These are phyloP conservation scores for Candida boleticola DNA, from an alignment of 805 yeast species.

Conservation along the genomic window DNA sequence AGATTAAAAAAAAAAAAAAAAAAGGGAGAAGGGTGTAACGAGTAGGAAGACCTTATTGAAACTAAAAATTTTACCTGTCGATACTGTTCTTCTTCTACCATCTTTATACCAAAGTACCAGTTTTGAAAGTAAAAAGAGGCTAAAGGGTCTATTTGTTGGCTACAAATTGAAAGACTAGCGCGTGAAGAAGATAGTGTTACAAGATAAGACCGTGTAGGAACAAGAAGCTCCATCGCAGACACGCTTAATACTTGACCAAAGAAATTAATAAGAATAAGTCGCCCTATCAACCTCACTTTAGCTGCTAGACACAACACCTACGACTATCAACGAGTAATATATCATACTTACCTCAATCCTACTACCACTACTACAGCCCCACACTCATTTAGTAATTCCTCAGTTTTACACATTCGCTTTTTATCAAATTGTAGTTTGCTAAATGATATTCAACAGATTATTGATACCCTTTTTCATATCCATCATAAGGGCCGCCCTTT, in stretches of 20 bases:
- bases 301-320: too few species aligned
- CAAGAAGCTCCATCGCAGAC: too few species aligned
- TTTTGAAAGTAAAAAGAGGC: background rate
- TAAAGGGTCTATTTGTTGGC: background rate
- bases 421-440: background rate
- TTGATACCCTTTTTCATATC: slow-evolving; percentile 7
- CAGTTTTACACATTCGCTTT: background rate
- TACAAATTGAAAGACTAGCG: background rate
- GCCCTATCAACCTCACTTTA: too few species aligned
- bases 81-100: background rate
- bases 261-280: too few species aligned
- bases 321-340: too few species aligned
- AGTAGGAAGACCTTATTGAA: background rate
- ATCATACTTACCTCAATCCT: too few species aligned
- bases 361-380: too few species aligned
- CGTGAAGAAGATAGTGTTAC: too few species aligned
- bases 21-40: background rate
- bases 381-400: too few species aligned
- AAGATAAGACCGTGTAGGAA: too few species aligned
- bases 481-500: slow-evolving; percentile 44
- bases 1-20: background rate
- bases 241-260: too few species aligned
- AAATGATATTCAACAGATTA: background rate
- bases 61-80: too few species aligned
- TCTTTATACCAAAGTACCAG: background rate